These are phyloP conservation scores for Oropetium thomaeum DNA, from an alignment of 176 grass and related monocot genomes.

Conservation along the genomic window DNA sequence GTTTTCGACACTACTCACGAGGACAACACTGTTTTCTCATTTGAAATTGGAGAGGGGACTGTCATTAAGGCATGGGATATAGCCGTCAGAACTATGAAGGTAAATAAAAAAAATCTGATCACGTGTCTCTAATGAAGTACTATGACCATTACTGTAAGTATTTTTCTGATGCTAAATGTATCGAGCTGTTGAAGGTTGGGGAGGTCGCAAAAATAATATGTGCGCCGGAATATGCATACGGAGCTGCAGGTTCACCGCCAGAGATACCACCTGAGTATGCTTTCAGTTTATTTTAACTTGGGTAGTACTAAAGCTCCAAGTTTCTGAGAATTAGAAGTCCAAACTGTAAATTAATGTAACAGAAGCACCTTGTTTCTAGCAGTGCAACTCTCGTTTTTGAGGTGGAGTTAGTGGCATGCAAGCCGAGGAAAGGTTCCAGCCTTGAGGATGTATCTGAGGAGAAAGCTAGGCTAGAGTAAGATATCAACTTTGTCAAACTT, in stretches of 20 bases:
- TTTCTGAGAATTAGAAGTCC: neutral
- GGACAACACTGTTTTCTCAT: conserved; percentile 66
- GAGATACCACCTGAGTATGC: conserved; percentile 66
- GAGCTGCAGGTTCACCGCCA: conserved; percentile 57
- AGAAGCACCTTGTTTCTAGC: conserved; percentile 13
- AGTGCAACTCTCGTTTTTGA: conserved; percentile 66
- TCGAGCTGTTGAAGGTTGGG: conserved; percentile 41
- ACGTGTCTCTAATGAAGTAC: neutral
- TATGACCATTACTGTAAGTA: neutral
- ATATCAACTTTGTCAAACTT: neutral
- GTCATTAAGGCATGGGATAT: conserved; percentile 66
- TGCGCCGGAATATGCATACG: conserved; percentile 70
- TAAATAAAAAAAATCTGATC: neutral
- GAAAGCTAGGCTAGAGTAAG: conserved; percentile 72
- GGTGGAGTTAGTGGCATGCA: conserved; percentile 60
- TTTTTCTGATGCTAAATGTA: conserved; percentile 6
- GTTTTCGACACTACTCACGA: conserved; percentile 71
- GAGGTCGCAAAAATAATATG: conserved; percentile 65
- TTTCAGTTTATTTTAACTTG: neutral
- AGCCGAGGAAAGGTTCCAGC: conserved; percentile 63
- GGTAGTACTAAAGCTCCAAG: neutral
- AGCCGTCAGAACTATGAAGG: conserved; percentile 70
- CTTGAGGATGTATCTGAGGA: conserved; percentile 41
- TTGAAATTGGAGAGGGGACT: conserved; percentile 55
- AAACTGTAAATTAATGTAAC: neutral